These are phyloP conservation scores for Penicillium sp. DNA, from an alignment of 2,329 filamentous ascomycete genomes.

Conservation along the genomic window DNA sequence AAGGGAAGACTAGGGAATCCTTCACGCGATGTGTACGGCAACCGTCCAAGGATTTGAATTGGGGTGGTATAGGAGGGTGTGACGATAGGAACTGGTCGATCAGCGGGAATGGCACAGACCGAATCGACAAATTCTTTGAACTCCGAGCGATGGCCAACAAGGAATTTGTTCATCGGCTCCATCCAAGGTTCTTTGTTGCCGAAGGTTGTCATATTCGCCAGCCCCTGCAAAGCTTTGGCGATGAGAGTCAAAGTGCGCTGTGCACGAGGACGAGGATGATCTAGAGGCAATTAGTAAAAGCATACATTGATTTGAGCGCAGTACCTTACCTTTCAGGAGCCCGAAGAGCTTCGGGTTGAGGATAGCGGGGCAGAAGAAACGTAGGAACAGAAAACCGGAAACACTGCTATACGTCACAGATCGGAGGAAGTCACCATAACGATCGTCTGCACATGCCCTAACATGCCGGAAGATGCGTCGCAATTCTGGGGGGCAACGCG, in stretches of 20 bases:
- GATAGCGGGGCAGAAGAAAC: conserved; percentile 95
- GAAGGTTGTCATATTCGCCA: conserved; percentile 87
- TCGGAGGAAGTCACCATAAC: conserved; percentile 87
- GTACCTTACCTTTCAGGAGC: conserved; percentile 63
- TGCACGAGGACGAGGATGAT: conserved; percentile 78
- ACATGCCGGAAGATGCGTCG: conserved; percentile 87
- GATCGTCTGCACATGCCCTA: conserved; percentile 85
- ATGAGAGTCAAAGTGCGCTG: conserved; percentile 89
- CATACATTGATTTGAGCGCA: background rate
- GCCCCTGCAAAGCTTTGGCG: conserved; percentile 84
- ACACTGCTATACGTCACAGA: conserved; percentile 92
- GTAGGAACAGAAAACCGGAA: conserved; percentile 88
- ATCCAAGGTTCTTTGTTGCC: conserved; percentile 98
- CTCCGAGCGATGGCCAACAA: conserved; percentile 70
- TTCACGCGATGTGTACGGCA: conserved; percentile 78
- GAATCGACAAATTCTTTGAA: conserved; percentile 87
- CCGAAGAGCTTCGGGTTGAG: conserved; percentile 93
- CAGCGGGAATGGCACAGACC: conserved; percentile 77
- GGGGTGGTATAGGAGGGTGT: conserved; percentile 90
- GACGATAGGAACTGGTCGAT: conserved; percentile 62
- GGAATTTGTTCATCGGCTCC: conserved; percentile 94
- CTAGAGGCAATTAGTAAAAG: conserved; percentile 42
- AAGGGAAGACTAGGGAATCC: conserved; percentile 92
- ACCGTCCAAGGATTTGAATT: conserved; percentile 78
- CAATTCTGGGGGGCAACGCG: conserved; percentile 75